Evolutionary conservation across 2,329 filamentous ascomycete species (phyloP), one percentile per base, ranked within the genome.

Genomic region (Torrubiella hemipterigena): DNA sequence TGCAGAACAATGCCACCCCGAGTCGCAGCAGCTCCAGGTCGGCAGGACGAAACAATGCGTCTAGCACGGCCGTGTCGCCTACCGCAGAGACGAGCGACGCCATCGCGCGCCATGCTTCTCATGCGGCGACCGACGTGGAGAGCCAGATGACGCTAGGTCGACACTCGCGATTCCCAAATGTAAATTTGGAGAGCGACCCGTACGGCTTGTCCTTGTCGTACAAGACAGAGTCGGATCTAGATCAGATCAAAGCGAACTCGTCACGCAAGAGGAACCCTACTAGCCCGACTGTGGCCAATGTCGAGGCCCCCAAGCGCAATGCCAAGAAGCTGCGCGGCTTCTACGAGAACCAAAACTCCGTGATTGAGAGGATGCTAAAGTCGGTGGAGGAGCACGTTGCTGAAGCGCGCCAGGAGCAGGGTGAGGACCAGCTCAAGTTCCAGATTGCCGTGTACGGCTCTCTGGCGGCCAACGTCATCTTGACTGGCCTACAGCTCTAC

Each of bases 281-380:
- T 23, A 32, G 33, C 30, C 44, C 40, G n/a, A 38, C 43, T 33
- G 31, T 38, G 10, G 41, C 39, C 24, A 29, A 34, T 15, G 42
- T 40, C 18, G 27, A 42, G 3, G 42, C 43, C 7, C 46, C 49
- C 16, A 51, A 46, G 32, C 35, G 43, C 22, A 55, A 56, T 27
- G 54, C 68, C 11, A 66, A 61, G 41, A 77, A 72, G 47, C 53
- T 96, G 12, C 70, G 81, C 47, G 71, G 74, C 30, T 96, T 95
- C 61, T 96, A 96, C 65, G 73, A 84, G 51, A 68, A 69, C 18
- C 89, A 98, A 52, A 98, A 98, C 52, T 83, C 87, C 52, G 87
- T 84, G 45, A 98, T 98, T 42, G 76, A 94, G 60, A 75, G 84
- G 9, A 71, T 95, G 58, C 67, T 96, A 42, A 95, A 94, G 60